Evolutionary conservation across 768 basidiomycete genomes (phyloP), one percentile per base, ranked within the genome.

Genomic region (Hypsizygus marmoreus): DNA sequence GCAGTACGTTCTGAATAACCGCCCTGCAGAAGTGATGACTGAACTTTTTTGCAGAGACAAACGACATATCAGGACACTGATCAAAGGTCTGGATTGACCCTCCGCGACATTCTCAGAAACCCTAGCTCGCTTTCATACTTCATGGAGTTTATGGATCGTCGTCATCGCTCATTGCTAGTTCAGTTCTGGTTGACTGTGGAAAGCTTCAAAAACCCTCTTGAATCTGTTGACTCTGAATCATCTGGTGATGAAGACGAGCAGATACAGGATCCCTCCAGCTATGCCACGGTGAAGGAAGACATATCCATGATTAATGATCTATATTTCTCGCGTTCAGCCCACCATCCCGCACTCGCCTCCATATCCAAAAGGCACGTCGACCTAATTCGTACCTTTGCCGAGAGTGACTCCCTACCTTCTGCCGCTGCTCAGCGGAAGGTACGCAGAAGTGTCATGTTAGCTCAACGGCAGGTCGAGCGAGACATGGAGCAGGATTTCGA

Each of bases 101-200:
- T 95, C 4, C 80, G 89, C 29, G 88, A 92, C 41, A 77, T 98
- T 40, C 80, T 99, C 3, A 73, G 84, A 17, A 94, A 92, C 55
- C 95, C 95, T 0, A 87, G 84, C 28, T 92, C 93, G 0, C 77
- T 98, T 2, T 92, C 91, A 2, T 95, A 97, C 63, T 91, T 95
- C 69, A 94, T 97, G 86, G 97, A 99, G 70, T 97, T 91, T 57
- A 95, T 97, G 91, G 97, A 98, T 55, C 81, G 97, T 11, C 81
- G 88, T 6, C 77, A 83, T 49, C 82, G 88, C 23, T 89, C 94
- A 10, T 60, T 91, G 10, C 81, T 92, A 8, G 91, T 97, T 3
- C 95, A 98, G 53, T 99, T 97, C 67, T 98, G 95, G 95, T 73
- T 98, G 1, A 92, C 93, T 0, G 91, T 97, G 2, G 94, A 99